These are phyloP conservation scores for Alternaria novae-zelandiae DNA, from an alignment of 2,329 filamentous ascomycete species.

Conservation along the genomic window DNA sequence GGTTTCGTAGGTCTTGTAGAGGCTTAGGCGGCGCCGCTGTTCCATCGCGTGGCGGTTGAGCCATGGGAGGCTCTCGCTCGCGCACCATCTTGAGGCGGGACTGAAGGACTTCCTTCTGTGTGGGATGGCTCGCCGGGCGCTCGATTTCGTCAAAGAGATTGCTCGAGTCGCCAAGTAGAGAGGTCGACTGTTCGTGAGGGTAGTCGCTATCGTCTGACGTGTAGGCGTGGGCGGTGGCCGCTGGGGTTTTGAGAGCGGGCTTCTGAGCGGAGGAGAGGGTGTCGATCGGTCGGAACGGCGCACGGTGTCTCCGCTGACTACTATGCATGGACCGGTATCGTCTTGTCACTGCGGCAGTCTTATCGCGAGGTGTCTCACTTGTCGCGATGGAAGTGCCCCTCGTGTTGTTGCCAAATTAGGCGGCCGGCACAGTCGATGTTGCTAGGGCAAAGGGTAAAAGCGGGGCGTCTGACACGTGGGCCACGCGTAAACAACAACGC, in stretches of 20 bases:
- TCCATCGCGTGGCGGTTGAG: slow-evolving; percentile 36
- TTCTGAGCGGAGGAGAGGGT: slow-evolving; percentile 43
- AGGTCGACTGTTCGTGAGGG: slow-evolving; percentile 16
- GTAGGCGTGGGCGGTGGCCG: slow-evolving; percentile 4
- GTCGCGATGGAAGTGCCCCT: slow-evolving; percentile 1
- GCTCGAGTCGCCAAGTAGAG: slow-evolving; percentile 39
- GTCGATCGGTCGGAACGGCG: slow-evolving; percentile 42
- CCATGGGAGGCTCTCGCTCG: slow-evolving; percentile 56
- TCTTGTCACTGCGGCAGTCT: neutral
- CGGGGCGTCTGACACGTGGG: slow-evolving; percentile 7
- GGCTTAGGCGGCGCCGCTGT: slow-evolving; percentile 29
- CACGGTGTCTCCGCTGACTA: slow-evolving; percentile 37
- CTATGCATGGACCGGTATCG: slow-evolving; percentile 25
- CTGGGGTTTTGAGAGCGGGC: slow-evolving; percentile 30
- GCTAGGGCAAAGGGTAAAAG: slow-evolving; percentile 6
- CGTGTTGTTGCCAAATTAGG: slow-evolving; percentile 10
- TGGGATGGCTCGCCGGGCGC: neutral
- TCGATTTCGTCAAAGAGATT: slow-evolving; percentile 44
- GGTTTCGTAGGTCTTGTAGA: slow-evolving; percentile 40
- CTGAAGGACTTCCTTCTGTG: neutral
- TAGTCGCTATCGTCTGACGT: slow-evolving; percentile 8
- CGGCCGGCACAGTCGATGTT: slow-evolving; percentile 9
- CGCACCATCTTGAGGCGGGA: slow-evolving; percentile 55
- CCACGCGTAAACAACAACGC: slow-evolving; percentile 11
- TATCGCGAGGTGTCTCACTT: neutral